phyloP scores from a whole-genome alignment of 805 yeast genomes.

The Lachancea quebecensis region DNA sequence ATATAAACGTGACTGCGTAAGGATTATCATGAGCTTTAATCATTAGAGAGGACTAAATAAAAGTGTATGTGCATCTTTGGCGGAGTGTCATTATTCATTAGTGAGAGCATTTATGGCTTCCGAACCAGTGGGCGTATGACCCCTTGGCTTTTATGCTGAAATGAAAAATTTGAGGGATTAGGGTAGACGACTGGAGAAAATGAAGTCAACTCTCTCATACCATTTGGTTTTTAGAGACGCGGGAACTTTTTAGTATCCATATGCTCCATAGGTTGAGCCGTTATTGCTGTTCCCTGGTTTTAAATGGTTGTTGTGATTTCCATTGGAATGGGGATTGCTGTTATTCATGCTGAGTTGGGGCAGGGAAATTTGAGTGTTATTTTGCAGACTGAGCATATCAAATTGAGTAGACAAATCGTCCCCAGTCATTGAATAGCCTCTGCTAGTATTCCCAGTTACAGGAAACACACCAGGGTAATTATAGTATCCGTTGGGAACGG shows the following conservation, averaged over 20 bases:
- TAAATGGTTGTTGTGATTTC: slow-evolving; percentile 6
- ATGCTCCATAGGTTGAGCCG: slow-evolving; percentile 8
- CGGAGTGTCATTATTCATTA: slow-evolving; percentile 4
- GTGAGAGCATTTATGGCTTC: background rate
- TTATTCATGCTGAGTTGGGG: slow-evolving; percentile 28
- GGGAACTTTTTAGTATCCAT: slow-evolving; percentile 2
- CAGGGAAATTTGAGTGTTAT: slow-evolving; percentile 25
- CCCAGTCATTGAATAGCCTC: slow-evolving; percentile 12
- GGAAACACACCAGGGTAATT: slow-evolving; percentile 32
- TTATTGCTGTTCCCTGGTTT: slow-evolving; percentile 12
- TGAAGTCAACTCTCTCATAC: too few relatives aligned
- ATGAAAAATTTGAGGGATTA: background rate
- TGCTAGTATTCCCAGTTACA: slow-evolving; percentile 5
- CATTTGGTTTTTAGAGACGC: too few relatives aligned
- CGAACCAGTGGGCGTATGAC: too few relatives aligned
- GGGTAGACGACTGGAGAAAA: too few relatives aligned
- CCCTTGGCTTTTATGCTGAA: too few relatives aligned
- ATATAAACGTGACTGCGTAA: background rate
- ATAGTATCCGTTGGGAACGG: slow-evolving; percentile 12
- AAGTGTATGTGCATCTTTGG: background rate
- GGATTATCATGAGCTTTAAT: background rate
- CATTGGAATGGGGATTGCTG: slow-evolving; percentile 12
- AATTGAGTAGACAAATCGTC: slow-evolving; percentile 27
- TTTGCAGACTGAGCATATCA: slow-evolving; percentile 25
- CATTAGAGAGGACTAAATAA: background rate